These are phyloP conservation scores for Chalciporus sphaerocephalus DNA, from an alignment of 768 basidiomycete genomes.

Conservation along the genomic window DNA sequence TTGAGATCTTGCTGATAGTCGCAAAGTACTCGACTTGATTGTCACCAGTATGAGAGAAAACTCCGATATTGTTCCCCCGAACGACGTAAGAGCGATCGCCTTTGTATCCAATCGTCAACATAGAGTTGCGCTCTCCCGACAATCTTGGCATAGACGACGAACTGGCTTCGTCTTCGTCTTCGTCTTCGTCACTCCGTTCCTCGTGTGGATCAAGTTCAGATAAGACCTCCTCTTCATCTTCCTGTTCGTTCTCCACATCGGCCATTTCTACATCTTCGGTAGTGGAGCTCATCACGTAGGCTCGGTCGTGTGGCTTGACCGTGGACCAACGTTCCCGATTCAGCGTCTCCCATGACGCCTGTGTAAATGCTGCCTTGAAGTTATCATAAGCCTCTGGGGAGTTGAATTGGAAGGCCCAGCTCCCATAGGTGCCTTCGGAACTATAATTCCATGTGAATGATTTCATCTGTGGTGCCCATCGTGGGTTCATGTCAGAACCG, in stretches of 20 bases:
- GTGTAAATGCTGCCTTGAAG: slow-evolving; percentile 62
- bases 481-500: slow-evolving; percentile 65
- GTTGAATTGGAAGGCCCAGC: slow-evolving; percentile 80
- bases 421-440: slow-evolving; percentile 52
- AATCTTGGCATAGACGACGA: slow-evolving; percentile 35
- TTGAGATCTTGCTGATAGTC: slow-evolving; percentile 79
- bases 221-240: slow-evolving; percentile 73
- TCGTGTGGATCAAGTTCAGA: slow-evolving; percentile 62
- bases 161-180: slow-evolving; percentile 43
- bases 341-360: slow-evolving; percentile 74
- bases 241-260: slow-evolving; percentile 68
- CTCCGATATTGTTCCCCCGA: slow-evolving; percentile 86
- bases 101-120: slow-evolving; percentile 91
- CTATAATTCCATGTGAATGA: slow-evolving; percentile 90
- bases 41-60: slow-evolving; percentile 72
- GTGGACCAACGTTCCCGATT: slow-evolving; percentile 75
- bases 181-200: slow-evolving; percentile 43
- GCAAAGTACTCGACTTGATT: slow-evolving; percentile 79
- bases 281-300: slow-evolving; percentile 71
- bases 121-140: slow-evolving; percentile 73
- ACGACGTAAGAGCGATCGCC: slow-evolving; percentile 93
- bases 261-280: slow-evolving; percentile 87
- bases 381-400: slow-evolving; percentile 49
- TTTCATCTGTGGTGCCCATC: slow-evolving; percentile 53
- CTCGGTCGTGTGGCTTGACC: slow-evolving; percentile 84